Base-by-base conservation (phyloP, 768 basidiomycete species). In the Polyporus arcularius region DNA sequence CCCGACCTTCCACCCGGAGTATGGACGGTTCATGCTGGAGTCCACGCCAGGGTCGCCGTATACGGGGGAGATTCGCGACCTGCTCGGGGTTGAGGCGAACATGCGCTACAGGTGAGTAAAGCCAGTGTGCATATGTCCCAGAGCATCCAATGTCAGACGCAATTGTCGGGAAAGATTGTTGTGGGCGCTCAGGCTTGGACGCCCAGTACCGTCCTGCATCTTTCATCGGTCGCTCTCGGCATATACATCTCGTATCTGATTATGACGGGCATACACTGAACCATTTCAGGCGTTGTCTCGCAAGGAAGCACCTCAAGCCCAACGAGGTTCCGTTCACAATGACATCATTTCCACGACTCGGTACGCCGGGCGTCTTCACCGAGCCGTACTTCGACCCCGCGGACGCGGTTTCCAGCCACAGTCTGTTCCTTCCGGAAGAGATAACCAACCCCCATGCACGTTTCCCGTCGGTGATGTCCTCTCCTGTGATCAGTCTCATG, bases 1-100 rank as follows among this genome's bases (percentile, higher is more conserved):
- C 28, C 97, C 97, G 2, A 90, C 88, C 12, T 98, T 96, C 70
- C 97, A 98, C 71, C 96, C 96, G 16, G 97, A 99, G 75, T 99
- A 98, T 77, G 97, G 97, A 42, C 85, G 96, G 41, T 98, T 92
- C 78, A 99, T 99, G 97, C 82, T 99, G 54, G 97, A 99, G 73
- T 94, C 94, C 3, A 99, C 96, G 0, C 97, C 97, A 0, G 97
- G 97, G 2, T 86, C 88, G 51, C 97, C 97, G 2, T 98, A 98
- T 76, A 90, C 92, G 5, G 94, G 93, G 10, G 88, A 85, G 15
- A 85, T 98, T 42, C 80, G 82, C 28, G 94, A 96, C 73, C 82
- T 98, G 18, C 79, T 98, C 40, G 84, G 88, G 5, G 96, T 99
- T 5, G 96, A 99, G 76, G 76, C 79, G 49, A 95, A 98, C 74